Evolutionary conservation across 179 eudicot genomes (phyloP), one percentile per base, ranked within the genome.

Genomic region (Vitellaria paradoxa): DNA sequence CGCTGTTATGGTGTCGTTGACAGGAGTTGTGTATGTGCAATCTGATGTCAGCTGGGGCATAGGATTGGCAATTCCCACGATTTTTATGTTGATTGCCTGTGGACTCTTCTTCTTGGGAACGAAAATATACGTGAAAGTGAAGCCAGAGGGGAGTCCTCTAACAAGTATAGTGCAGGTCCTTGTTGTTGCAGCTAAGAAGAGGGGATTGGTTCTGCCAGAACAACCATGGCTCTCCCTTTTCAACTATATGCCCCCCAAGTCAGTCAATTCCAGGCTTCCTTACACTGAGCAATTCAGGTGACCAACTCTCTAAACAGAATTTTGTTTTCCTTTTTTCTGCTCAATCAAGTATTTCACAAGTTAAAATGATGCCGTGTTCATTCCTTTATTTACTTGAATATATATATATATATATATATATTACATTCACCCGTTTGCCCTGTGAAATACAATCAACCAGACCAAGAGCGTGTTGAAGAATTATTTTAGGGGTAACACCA

Each of bases 251-350:
- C 88, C 94, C 42, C 55, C 79, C 13, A 86, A 84, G 55, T 91
- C 94, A 30, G 82, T 89, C 81, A 93, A 90, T 76, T 85, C 91
- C 65, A 84, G 72, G 65, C 85, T 94, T 76, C 84, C 89, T 45
- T 84, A 86, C 83, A 93, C 98, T 0, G 53, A 81, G 47, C 98
- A 94, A 77, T 94, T 94, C 89, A 91, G 97, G 98, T 93, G 88
- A 62, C 6, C 60, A 56, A 6, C 6, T n/a, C 42, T 30, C 37
- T 30, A 30, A 30, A 30, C 37, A 30, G 37, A 30, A 1, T 30
- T 30, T 30, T 30, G 37, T 30, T 30, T 30, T 46, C 5, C 17
- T 63, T 26, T 2, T 13, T 12, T 17, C 23, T 64, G 68, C 42
- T 26, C 45, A 64, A 14, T 14, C 15, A 65, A 11, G 18, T 65